A percentile compares a stretch with the other conserved stretches of the same genome.
Evolutionary conservation across 2,329 filamentous ascomycete species (phyloP).

Genomic region (Neocatenulostroma microsporum): DNA sequence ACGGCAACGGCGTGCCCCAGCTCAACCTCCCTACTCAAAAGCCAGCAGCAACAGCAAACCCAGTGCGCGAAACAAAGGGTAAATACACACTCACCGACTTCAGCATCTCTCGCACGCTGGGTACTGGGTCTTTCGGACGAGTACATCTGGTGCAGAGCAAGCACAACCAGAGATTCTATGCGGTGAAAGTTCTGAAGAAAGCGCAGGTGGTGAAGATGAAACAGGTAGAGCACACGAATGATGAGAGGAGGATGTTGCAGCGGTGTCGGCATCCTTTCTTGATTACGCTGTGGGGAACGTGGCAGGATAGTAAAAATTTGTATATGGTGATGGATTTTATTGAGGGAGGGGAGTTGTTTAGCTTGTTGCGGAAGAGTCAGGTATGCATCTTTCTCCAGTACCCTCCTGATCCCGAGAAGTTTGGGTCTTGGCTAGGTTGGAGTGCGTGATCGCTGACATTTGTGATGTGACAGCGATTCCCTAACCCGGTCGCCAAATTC

Average conservation of each 20-base stretch:
- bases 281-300: conserved; percentile 95
- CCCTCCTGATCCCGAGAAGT: no score
- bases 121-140: conserved; percentile 92
- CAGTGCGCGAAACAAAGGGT: conserved; percentile 71
- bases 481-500: conserved; percentile 93
- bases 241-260: conserved; percentile 94
- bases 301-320: conserved; percentile 84
- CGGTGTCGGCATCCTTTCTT: conserved; percentile 95
- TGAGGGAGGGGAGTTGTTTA: conserved; percentile 95
- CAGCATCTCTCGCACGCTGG: conserved; percentile 78
- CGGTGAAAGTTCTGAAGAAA: conserved; percentile 98
- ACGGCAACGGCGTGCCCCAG: conserved; percentile 31
- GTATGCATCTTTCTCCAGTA: no score
- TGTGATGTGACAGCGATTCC: conserved; percentile 79
- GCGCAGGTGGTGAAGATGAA: conserved; percentile 99
- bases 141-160: conserved; percentile 96
- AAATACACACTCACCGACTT: conserved; percentile 96
- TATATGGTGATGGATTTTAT: conserved; percentile 99
- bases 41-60: conserved; percentile 25
- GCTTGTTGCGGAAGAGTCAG: conserved; percentile 83
- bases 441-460: no score
- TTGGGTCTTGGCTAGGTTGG: no score
- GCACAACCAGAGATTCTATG: conserved; percentile 94
- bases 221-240: conserved; percentile 94
- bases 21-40: conserved; percentile 28